Conservation (phyloP, 306 rosid species). For the Malus orientalis region DNA sequence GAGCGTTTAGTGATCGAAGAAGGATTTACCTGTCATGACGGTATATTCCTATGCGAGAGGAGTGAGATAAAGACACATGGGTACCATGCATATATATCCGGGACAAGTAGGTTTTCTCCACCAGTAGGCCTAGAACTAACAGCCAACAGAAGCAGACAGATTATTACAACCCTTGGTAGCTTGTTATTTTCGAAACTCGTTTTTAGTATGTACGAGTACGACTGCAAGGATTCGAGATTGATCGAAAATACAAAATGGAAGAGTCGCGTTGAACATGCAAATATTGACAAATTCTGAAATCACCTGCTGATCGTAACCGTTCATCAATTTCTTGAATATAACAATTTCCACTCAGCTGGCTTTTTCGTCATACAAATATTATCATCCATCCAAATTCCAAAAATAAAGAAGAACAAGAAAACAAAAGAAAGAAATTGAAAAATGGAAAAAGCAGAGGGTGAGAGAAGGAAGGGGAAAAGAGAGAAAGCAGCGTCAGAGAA, state of each 20-base stretch:
- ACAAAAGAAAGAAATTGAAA: neutral
- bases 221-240: neutral
- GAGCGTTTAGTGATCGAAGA: neutral
- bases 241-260: neutral
- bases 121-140: neutral
- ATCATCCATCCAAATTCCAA: neutral
- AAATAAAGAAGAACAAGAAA: neutral
- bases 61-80: neutral
- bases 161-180: neutral
- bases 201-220: neutral
- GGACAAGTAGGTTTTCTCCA: neutral
- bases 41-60: neutral
- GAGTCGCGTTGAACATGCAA: neutral
- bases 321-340: neutral
- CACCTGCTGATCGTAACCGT: neutral
- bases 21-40: neutral
- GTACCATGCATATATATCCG: neutral
- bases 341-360: neutral
- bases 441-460: neutral
- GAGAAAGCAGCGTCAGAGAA: conserved; percentile 14
- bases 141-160: neutral
- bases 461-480: neutral
- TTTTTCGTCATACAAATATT: neutral
- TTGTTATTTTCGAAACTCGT: neutral
- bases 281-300: neutral